A percentile compares a stretch with the other conserved stretches of the same genome.
Conservation (phyloP, 768 basidiomycete genomes). For the Lactifluus rugatus region DNA sequence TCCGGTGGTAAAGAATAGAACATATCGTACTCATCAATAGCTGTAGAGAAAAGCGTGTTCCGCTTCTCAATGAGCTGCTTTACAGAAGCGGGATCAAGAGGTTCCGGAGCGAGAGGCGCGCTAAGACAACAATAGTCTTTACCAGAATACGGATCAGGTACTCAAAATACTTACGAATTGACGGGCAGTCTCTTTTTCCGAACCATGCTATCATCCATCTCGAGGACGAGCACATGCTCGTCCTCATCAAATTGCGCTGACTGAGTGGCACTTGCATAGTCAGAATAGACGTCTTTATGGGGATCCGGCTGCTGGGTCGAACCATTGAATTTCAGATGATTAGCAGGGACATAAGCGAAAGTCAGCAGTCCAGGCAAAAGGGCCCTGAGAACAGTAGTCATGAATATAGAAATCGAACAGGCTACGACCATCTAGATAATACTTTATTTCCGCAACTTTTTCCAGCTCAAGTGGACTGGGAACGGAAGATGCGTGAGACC, state of each 20-base stretch:
- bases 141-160: not conserved
- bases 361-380: conserved; percentile 73
- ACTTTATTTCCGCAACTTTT: conserved; percentile 82
- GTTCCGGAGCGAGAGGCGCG: conserved; percentile 5
- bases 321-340: conserved; percentile 47
- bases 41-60: conserved; percentile 29
- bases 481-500: not conserved
- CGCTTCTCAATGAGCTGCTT: conserved; percentile 14
- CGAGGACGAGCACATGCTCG: conserved; percentile 42
- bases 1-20: conserved; percentile 23
- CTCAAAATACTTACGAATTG: conserved; percentile 7
- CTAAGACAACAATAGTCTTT: not conserved
- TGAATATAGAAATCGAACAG: not conserved
- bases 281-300: not conserved
- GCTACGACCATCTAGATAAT: not conserved
- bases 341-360: conserved; percentile 69
- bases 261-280: conserved; percentile 11
- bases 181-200: not conserved
- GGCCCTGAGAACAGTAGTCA: conserved; percentile 36
- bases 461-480: conserved; percentile 67
- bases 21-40: conserved; percentile 39
- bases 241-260: conserved; percentile 28
- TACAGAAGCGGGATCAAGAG: conserved; percentile 9
- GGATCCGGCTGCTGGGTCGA: conserved; percentile 34
- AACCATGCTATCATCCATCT: conserved; percentile 38